These are phyloP conservation scores for Fusarium agapanthi DNA, from an alignment of 2,329 filamentous ascomycete genomes.

Conservation along the genomic window DNA sequence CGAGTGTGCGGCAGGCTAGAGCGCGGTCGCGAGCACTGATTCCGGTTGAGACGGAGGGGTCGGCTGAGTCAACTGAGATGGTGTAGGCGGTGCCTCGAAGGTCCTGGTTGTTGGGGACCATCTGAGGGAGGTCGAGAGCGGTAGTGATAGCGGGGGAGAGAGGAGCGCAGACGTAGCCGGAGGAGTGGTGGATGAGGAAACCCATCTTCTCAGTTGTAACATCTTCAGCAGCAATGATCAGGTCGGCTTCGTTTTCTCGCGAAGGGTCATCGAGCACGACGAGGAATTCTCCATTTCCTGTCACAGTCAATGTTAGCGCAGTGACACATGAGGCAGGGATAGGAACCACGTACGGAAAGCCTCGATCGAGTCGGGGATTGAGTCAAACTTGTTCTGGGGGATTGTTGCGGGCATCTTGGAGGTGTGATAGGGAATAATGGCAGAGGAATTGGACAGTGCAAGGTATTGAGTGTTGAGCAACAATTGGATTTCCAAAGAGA, in stretches of 20 bases:
- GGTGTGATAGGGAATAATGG: not conserved
- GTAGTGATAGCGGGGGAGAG: conserved; percentile 74
- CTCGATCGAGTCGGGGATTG: conserved; percentile 70
- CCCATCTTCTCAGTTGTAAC: conserved; percentile 91
- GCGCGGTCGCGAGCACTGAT: conserved; percentile 91
- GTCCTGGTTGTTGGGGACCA: conserved; percentile 81
- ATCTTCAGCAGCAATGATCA: conserved; percentile 90
- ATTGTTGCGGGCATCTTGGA: conserved; percentile 61
- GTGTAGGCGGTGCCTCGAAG: conserved; percentile 94
- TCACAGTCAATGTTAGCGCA: conserved; percentile 17
- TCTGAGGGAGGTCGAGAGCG: conserved; percentile 82
- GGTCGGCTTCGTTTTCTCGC: conserved; percentile 97
- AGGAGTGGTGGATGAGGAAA: conserved; percentile 92
- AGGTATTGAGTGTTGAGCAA: not conserved
- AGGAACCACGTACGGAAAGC: conserved; percentile 65
- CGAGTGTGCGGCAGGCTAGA: conserved; percentile 81
- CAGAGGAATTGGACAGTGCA: conserved; percentile 1
- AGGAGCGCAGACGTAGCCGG: conserved; percentile 91
- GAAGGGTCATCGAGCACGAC: conserved; percentile 91
- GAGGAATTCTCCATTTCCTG: conserved; percentile 88
- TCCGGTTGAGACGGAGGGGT: conserved; percentile 81
- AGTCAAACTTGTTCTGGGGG: conserved; percentile 65
- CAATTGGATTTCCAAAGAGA: not conserved
- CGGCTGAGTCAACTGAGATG: conserved; percentile 81
- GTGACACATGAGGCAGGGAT: not conserved